phyloP scores from a whole-genome alignment of 2,329 filamentous ascomycete species.

The Fusarium torreyae region DNA sequence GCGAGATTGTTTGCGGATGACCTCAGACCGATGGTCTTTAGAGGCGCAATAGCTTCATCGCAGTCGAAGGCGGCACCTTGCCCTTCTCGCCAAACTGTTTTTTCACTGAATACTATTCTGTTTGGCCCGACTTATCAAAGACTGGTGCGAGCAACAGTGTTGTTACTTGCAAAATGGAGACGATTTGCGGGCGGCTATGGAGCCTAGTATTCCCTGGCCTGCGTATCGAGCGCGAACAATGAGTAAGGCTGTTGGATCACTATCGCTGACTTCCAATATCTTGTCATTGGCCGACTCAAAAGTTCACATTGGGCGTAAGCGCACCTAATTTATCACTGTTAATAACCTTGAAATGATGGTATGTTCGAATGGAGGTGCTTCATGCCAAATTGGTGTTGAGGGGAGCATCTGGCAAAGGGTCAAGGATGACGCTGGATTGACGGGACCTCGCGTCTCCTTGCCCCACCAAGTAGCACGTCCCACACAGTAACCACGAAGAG shows the following conservation, averaged over 20 bases:
- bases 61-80: no score
- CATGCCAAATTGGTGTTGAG: background rate
- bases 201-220: background rate
- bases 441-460: slow-evolving; percentile 11
- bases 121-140: background rate
- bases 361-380: background rate
- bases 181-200: background rate
- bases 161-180: background rate
- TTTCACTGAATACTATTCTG: background rate
- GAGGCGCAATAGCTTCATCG: no score
- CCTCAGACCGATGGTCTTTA: background rate
- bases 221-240: background rate
- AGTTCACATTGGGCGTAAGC: background rate
- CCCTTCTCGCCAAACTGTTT: no score
- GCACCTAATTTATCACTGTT: background rate
- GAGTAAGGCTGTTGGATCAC: background rate
- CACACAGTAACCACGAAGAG: slow-evolving; percentile 12
- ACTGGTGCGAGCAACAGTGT: background rate
- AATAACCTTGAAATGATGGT: background rate
- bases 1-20: background rate
- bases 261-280: background rate
- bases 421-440: slow-evolving; percentile 35
- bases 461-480: slow-evolving; percentile 28
- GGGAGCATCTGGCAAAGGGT: slow-evolving; percentile 1
- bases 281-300: background rate